phyloP scores from a whole-genome alignment of 2,329 filamentous ascomycete genomes.

The Graphilbum sp. region DNA sequence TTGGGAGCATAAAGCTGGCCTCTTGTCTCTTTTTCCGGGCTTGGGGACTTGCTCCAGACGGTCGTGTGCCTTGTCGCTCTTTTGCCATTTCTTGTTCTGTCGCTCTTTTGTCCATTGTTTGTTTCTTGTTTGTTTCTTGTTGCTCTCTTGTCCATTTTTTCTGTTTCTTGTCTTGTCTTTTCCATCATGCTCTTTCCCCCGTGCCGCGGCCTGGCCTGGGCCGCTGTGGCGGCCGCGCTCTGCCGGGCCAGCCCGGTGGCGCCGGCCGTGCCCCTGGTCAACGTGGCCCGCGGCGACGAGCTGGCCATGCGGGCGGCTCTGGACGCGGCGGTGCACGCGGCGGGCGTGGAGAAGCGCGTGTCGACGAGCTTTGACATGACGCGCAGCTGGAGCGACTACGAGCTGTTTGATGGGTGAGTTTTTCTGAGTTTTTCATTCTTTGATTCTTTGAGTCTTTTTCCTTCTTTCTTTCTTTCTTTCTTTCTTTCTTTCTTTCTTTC shows the following conservation, averaged over 20 bases:
- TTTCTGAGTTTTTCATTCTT: no score
- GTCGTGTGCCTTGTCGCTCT: no score
- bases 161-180: no score
- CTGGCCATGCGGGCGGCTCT: conserved; percentile 7
- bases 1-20: no score
- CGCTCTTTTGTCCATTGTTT: background rate
- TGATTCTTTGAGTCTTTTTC: no score
- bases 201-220: conserved; percentile 3
- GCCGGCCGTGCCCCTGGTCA: conserved; percentile 2
- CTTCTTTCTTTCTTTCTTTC: no score
- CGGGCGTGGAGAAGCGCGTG: conserved; percentile 8
- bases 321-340: conserved; percentile 5
- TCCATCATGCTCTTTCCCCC: background rate
- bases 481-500: no score
- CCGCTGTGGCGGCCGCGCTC: conserved; percentile 3
- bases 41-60: no score
- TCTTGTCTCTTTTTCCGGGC: no score
- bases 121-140: background rate
- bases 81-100: no score
- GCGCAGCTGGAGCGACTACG: conserved; percentile 8
- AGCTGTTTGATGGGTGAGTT: conserved; percentile 9
- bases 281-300: conserved; percentile 5
- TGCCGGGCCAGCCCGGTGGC: conserved; percentile 4
- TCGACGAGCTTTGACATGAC: conserved; percentile 7
- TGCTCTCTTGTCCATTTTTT: no score